phyloP scores from a whole-genome alignment of 148 eudicot species.

The Nyssa sinensis region DNA sequence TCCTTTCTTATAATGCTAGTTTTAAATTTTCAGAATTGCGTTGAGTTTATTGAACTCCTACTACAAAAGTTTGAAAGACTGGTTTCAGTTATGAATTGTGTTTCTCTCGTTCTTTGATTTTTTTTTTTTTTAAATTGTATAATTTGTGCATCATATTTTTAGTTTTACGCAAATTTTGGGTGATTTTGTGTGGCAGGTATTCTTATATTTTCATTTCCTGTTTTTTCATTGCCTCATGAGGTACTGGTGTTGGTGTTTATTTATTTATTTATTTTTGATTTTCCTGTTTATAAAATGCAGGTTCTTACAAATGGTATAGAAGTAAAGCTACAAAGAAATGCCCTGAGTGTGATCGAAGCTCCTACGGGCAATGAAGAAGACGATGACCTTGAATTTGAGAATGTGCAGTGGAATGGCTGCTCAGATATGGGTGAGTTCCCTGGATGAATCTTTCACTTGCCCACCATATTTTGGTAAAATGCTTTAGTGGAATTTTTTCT shows the following conservation, averaged over 20 bases:
- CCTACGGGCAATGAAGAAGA: constrained; percentile 78
- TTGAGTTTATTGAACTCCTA: background rate
- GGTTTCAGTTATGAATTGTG: background rate
- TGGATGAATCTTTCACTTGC: background rate
- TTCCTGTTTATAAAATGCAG: constrained; percentile 21
- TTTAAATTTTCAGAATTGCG: background rate
- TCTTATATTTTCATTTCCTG: background rate
- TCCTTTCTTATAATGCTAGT: background rate
- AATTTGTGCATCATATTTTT: too few species aligned
- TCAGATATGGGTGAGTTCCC: constrained; percentile 51
- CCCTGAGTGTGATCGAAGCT: constrained; percentile 65
- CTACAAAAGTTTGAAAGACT: background rate
- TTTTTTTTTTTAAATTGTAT: too few species aligned
- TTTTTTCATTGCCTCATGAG: background rate
- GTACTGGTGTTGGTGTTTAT: too few species aligned
- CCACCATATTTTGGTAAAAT: too few species aligned
- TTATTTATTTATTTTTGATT: too few species aligned
- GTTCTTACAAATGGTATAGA: constrained; percentile 75
- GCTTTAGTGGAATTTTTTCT: background rate
- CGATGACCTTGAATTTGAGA: constrained; percentile 55
- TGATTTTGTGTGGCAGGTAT: background rate
- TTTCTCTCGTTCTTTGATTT: background rate
- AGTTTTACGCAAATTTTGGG: too few species aligned
- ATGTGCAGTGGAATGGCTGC: constrained; percentile 48
- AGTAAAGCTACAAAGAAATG: constrained; percentile 71